Base-by-base conservation (phyloP, 257 asterid species). In the Plantago elongata region DNA sequence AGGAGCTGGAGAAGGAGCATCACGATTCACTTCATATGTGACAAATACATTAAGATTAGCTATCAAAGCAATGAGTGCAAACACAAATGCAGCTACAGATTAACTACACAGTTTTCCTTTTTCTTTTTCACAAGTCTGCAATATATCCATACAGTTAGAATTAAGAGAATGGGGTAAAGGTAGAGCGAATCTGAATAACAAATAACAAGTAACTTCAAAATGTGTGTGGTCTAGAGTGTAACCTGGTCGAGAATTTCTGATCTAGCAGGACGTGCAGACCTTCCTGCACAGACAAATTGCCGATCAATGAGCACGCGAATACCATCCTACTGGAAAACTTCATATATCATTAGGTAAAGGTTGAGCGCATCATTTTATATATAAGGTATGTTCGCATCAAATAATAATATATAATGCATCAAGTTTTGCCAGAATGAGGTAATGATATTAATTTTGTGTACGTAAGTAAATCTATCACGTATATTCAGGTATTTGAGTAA, bases 1-100 rank as follows among this genome's bases (percentile, higher is more conserved):
- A n/a, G 88, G 87, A 63, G 90, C 83, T 43, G 96, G 95, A 61
- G 94, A 84, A 65, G 95, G 86, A 56, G 95, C 94, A 1, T 3
- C 2, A 73, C 54, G 72, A 67, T 63, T 63, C 17, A 56, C 95
- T 86, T 84, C 73, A 75, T 44, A 43, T 46, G 44, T 46, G 44
- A 42, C 54, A 65, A 7, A 55, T 1, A 8, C 27, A 59, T 7
- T 64, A 51, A 15, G 16, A n/a, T 66, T 42, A 74, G 65, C 45
- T 15, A 11, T 22, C 17, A 12, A 57, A 18, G 0, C 22, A 17
- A 43, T 22, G 57, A 9, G 15, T 4, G 34, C 45, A 45, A 51
- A 57, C 6, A 11, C n/a, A 45, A n/a, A 17, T 38, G 49, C 48
- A 66, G 40, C 13, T 56, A 52, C 11, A 52, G 57, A 37, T 17